These are phyloP conservation scores for Danielia reshetovae DNA, from an alignment of 805 yeast species.

Conservation along the genomic window DNA sequence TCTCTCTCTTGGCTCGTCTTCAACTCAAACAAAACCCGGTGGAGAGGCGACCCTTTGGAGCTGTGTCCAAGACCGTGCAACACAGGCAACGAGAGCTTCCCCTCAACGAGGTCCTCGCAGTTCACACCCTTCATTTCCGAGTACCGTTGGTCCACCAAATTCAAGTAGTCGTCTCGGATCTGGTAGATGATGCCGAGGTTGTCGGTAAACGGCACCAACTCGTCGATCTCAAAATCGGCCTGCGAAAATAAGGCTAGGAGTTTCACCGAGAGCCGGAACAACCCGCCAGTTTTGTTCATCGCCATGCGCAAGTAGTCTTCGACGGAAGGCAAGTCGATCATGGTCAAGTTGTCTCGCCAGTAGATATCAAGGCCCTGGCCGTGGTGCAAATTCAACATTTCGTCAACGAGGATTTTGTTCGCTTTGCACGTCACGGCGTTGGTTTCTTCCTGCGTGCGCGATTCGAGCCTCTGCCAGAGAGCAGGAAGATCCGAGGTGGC, in stretches of 20 bases:
- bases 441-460: conserved; percentile 14
- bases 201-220: conserved; percentile 61
- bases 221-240: conserved; percentile 7
- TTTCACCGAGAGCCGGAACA: conserved; percentile 70
- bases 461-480: no score
- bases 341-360: conserved; percentile 63
- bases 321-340: conserved; percentile 22
- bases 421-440: conserved; percentile 24
- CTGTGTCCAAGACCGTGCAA: conserved; percentile 43
- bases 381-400: conserved; percentile 73
- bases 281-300: conserved; percentile 81
- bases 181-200: conserved; percentile 81
- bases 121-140: conserved; percentile 67
- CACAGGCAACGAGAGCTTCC: conserved; percentile 83
- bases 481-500: conserved; percentile 19
- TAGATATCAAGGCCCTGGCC: conserved; percentile 89
- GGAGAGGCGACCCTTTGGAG: conserved; percentile 17
- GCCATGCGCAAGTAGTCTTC: conserved; percentile 73
- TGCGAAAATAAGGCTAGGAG: conserved; percentile 44
- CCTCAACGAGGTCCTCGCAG: conserved; percentile 82
- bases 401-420: conserved; percentile 54
- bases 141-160: conserved; percentile 49
- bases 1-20: conserved; percentile 16
- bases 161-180: conserved; percentile 78
- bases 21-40: conserved; percentile 17